Conservation (phyloP, 2,329 filamentous ascomycete species). For the Penicillium vulpinum region DNA sequence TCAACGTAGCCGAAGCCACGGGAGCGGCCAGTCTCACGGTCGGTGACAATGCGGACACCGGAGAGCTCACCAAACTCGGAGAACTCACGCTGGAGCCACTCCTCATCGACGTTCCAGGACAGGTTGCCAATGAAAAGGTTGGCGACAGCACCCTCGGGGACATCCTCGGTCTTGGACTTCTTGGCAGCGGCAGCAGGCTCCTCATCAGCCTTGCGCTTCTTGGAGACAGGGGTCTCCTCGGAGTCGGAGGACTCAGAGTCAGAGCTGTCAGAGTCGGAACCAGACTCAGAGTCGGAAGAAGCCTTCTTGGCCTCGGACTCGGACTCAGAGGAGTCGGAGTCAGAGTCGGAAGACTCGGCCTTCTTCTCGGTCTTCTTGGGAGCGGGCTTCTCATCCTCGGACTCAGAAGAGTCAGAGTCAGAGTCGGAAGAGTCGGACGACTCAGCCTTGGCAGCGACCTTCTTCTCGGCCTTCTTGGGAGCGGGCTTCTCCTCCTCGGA, state of each 20-base stretch:
- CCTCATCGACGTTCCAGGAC: slow-evolving; percentile 87
- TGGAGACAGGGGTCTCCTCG: slow-evolving; percentile 33
- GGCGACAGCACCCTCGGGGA: slow-evolving; percentile 34
- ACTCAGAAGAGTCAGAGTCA: slow-evolving; percentile 33
- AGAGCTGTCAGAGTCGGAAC: slow-evolving; percentile 29
- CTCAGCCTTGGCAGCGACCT: slow-evolving; percentile 30
- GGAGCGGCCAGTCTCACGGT: slow-evolving; percentile 76
- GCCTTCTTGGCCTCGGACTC: slow-evolving; percentile 31
- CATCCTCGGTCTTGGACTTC: slow-evolving; percentile 63
- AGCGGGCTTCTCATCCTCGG: slow-evolving; percentile 39
- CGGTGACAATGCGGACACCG: slow-evolving; percentile 77
- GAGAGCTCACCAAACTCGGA: slow-evolving; percentile 72
- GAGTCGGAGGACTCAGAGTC: slow-evolving; percentile 37
- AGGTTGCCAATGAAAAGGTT: slow-evolving; percentile 90
- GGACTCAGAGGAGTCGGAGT: slow-evolving; percentile 38
- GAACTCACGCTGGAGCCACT: slow-evolving; percentile 78
- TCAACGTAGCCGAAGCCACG: slow-evolving; percentile 95
- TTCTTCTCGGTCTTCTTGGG: slow-evolving; percentile 37
- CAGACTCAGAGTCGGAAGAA: slow-evolving; percentile 27
- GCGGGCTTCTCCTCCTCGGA: slow-evolving; percentile 34
- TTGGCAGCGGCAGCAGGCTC: slow-evolving; percentile 46
- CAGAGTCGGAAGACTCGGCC: slow-evolving; percentile 32
- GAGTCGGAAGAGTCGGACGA: slow-evolving; percentile 32
- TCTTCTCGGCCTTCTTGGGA: slow-evolving; percentile 31
- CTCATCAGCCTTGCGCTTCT: slow-evolving; percentile 54